Base-by-base conservation (phyloP, 805 yeast genomes). In the Wickerhamiella occidentalis region DNA sequence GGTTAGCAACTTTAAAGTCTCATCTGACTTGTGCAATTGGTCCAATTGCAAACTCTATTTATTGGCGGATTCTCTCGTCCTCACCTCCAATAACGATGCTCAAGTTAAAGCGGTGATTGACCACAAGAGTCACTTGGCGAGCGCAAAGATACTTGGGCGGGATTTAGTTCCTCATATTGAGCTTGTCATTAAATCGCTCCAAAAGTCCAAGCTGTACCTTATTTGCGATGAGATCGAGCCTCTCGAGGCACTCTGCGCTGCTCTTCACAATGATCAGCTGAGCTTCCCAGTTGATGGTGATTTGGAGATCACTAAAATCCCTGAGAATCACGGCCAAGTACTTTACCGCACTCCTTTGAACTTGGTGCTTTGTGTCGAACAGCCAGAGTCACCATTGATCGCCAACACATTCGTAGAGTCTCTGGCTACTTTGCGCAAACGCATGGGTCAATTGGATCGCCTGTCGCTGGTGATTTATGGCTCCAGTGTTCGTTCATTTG, bases 241-340 rank as follows among this genome's bases (percentile, higher is more conserved):
- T 21, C 19, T 45, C 11, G 38, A 33, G n/a, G 47, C 47, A 2
- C 41, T 45, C 9, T 45, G 47, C 15, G 47, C 47, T 8, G 47
- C 47, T 12, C 47, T 45, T 15, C 37, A 45, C 35, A 36, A 45
- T 19, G 18, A 19, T 7, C 22, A 8, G 5, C 19, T 45, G 13
- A 23, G 18, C n/a, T 45, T 45, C 41, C 47, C 47, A 3, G 38
- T 23, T 3, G 47, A 15, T 6, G 13, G n/a, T 29, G 13, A 9
- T 29, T 9, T 8, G 41, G 23, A 22, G 19, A 25, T 8, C 21
- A 18, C 25, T 30, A 15, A n/a, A 15, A 22, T 21, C 7, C 26
- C 25, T 28, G 25, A 13, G 35, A 29, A 19, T 35, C 18, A 13
- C 19, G 47, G 47, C 15, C 28, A 45, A 12, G 40, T 45, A 4